Percentiles rank a stretch among this genome's conserved stretches.
These are phyloP conservation scores for Mycena galericulata DNA, from an alignment of 768 basidiomycete genomes.

Conservation along the genomic window DNA sequence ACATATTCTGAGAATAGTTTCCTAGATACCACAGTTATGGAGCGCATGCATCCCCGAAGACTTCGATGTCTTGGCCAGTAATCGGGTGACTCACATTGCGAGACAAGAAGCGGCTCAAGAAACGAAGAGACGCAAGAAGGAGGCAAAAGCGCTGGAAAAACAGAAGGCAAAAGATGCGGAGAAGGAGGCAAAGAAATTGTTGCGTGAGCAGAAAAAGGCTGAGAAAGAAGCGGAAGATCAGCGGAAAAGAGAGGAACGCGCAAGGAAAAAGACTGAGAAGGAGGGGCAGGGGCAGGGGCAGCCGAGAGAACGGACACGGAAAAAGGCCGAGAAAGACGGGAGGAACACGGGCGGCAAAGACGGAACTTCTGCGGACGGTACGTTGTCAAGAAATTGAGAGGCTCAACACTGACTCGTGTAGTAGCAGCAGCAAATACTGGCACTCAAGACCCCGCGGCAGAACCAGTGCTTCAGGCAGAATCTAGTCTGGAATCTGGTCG, in stretches of 20 bases:
- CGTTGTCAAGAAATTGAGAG: too few relatives aligned
- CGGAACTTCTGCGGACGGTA: too few relatives aligned
- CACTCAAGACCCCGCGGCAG: background rate
- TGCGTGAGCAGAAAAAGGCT: background rate
- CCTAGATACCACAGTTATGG: background rate
- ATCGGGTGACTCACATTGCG: background rate
- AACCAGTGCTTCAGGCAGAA: too few relatives aligned
- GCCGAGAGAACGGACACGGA: too few relatives aligned
- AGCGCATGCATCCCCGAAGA: background rate
- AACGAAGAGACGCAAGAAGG: too few relatives aligned
- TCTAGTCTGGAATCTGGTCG: too few relatives aligned
- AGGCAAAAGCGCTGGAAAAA: background rate
- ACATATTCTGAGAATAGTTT: too few relatives aligned
- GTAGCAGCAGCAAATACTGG: too few relatives aligned
- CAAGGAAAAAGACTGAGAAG: background rate
- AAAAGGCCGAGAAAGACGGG: background rate
- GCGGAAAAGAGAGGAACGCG: background rate
- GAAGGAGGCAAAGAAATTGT: too few relatives aligned
- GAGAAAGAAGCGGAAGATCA: background rate
- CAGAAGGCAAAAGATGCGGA: too few relatives aligned
- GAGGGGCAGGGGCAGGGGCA: background rate
- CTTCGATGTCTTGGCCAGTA: background rate
- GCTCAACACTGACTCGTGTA: too few relatives aligned
- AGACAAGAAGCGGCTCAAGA: background rate
- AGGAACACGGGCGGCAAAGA: too few relatives aligned